Conservation (phyloP, 2,329 filamentous ascomycete species). For the Paraconiothyrium brasiliense region DNA sequence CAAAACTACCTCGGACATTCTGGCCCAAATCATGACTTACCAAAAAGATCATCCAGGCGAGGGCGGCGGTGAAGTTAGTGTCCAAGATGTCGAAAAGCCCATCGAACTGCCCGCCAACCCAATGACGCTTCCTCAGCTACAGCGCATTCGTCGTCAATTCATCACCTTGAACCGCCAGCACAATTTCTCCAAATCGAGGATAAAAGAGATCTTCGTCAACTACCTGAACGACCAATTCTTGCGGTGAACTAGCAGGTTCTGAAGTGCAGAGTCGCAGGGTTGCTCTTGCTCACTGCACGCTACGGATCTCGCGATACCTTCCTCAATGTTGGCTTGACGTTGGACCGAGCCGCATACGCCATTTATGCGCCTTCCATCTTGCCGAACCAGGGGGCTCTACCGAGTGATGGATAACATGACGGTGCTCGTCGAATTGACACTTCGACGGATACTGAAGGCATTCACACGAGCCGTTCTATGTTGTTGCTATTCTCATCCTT, state of each 20-base stretch:
- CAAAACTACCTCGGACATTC: slow-evolving; percentile 78
- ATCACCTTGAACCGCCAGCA: slow-evolving; percentile 78
- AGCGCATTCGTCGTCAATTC: slow-evolving; percentile 80
- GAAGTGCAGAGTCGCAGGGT: background rate
- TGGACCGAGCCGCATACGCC: slow-evolving; percentile 15
- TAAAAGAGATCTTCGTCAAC: slow-evolving; percentile 51
- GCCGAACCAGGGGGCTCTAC: slow-evolving; percentile 7
- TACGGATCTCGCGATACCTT: slow-evolving; percentile 4
- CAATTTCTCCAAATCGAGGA: slow-evolving; percentile 51
- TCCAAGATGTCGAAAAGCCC: slow-evolving; percentile 63
- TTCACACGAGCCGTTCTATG: background rate
- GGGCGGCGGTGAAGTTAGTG: slow-evolving; percentile 66
- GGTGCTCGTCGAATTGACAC: background rate
- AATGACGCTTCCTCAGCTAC: slow-evolving; percentile 77
- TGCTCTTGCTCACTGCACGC: background rate
- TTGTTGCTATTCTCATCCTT: background rate
- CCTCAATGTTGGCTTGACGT: background rate
- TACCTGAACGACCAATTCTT: slow-evolving; percentile 51
- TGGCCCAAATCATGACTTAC: slow-evolving; percentile 74
- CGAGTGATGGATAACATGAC: background rate
- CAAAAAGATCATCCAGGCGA: slow-evolving; percentile 71
- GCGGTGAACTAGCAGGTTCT: slow-evolving; percentile 30
- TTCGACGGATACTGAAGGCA: background rate
- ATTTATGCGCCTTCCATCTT: slow-evolving; percentile 16
- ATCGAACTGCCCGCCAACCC: slow-evolving; percentile 73